Evolutionary conservation across 2,329 filamentous ascomycete genomes (phyloP), one percentile per base, ranked within the genome.

Genomic region (Talaromyces amestolkiae): DNA sequence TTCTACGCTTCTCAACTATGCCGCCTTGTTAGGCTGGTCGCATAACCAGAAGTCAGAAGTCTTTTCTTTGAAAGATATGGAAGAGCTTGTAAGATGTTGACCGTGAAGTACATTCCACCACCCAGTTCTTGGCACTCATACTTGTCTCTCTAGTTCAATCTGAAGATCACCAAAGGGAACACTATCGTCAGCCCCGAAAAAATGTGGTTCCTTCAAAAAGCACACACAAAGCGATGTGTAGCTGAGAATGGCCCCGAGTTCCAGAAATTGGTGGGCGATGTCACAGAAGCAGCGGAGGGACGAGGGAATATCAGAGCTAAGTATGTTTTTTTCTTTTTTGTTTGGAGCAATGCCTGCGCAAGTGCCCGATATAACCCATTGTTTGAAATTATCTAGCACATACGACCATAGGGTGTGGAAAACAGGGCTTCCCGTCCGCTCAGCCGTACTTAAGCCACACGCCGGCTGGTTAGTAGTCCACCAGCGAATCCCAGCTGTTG

Each of bases 161-260:
- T 96, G 69, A 93, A 92, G 73, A 96, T 97, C 78, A 98, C 93
- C 3, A 91, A 90, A 71, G 94, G 94, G 10, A 93, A 97, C 75
- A 92, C 93, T 7, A 89, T 90, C 15, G 91, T 97, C 19, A 88
- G 90, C 22, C 85, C 89, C 60, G 87, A 88, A 58, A 99, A 98
- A 74, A 84, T 98, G 17, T 85, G 87, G 71, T 92, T 89, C 75
- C 85, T 98, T 58, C 92, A 97, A 73, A 87, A 86, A 70, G 84
- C 86, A 56, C 91, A 94, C 73, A 84, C 84, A n/a, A 77, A 81
- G 45, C 78, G 78, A 6, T 81, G 80, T 61, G 81, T 82, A 43
- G 71, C 80, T 51, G 74, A 73, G 24, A 80, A 81, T 68, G 83
- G 84, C 49, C 71, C 76, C 7, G 70, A 74, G 27, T 77, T 79